Evolutionary conservation across 495 filamentous ascomycete genomes (phyloP).

Genomic region (Extremus antarcticus): DNA sequence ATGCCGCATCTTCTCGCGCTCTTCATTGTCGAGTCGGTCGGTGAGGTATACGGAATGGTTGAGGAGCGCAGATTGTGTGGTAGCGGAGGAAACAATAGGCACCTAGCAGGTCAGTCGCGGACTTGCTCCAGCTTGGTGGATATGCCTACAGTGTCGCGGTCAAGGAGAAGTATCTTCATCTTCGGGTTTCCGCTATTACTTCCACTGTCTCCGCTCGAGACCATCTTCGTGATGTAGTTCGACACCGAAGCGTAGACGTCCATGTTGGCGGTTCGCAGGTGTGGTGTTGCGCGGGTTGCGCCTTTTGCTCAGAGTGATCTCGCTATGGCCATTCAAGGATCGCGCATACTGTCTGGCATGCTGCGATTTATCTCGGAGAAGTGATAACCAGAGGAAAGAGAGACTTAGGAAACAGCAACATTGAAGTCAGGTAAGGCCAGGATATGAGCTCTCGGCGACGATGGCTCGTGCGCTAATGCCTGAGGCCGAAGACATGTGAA

Average conservation of each 20-base stretch:
- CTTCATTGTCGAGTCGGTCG: constrained; percentile 82
- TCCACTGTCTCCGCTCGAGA: constrained; percentile 69
- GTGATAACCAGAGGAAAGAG: no score
- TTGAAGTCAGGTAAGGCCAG: no score
- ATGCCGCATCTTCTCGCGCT: constrained; percentile 96
- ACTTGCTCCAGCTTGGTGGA: not conserved
- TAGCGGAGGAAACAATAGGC: constrained; percentile 82
- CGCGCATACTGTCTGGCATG: not conserved
- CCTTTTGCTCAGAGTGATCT: not conserved
- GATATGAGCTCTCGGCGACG: no score
- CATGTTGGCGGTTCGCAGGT: constrained; percentile 41
- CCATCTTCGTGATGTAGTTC: constrained; percentile 95
- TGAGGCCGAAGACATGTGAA: no score
- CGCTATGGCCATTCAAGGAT: not conserved
- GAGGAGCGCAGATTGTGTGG: constrained; percentile 89
- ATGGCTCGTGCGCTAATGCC: no score
- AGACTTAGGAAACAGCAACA: no score
- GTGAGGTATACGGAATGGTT: constrained; percentile 97
- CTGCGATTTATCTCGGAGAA: no score
- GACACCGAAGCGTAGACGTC: constrained; percentile 86
- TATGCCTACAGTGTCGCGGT: constrained; percentile 71
- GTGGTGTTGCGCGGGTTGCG: not conserved
- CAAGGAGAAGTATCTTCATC: constrained; percentile 97
- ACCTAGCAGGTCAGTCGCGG: constrained; percentile 38
- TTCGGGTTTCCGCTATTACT: constrained; percentile 66